phyloP scores from a whole-genome alignment of 768 basidiomycete species.

The Hebeloma cylindrosporum region DNA sequence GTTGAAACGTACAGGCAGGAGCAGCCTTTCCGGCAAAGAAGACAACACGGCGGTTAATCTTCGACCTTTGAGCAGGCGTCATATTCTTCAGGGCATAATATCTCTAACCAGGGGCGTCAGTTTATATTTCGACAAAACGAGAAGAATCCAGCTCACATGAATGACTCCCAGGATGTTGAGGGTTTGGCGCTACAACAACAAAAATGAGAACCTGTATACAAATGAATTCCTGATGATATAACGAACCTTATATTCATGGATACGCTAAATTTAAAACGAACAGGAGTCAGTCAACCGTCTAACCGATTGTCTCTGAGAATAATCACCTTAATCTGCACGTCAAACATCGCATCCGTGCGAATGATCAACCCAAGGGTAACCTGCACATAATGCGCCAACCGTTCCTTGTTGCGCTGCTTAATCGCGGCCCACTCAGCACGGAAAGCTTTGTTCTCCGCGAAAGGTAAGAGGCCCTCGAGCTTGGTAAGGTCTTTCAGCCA shows the following conservation, averaged over 20 bases:
- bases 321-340: constrained; percentile 83
- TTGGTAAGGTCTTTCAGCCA: constrained; percentile 87
- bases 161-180: constrained; percentile 92
- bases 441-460: constrained; percentile 73
- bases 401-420: constrained; percentile 90
- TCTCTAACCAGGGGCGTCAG: constrained; percentile 45
- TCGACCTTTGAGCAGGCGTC: constrained; percentile 76
- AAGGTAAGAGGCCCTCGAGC: constrained; percentile 74
- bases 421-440: constrained; percentile 78
- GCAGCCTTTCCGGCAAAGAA: constrained; percentile 99
- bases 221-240: background rate
- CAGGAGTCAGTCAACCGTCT: background rate
- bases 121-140: background rate
- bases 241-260: constrained; percentile 86
- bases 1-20: constrained; percentile 69
- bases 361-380: constrained; percentile 66
- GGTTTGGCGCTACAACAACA: constrained; percentile 69
- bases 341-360: constrained; percentile 80
- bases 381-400: constrained; percentile 77
- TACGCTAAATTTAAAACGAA: constrained; percentile 48
- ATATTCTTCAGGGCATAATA: constrained; percentile 82
- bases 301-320: background rate
- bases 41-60: constrained; percentile 82
- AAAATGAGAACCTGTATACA: background rate
- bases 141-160: constrained; percentile 50